Evolutionary conservation across 208 protist species (phyloP).

Genomic region (Borovskyia barvae): DNA sequence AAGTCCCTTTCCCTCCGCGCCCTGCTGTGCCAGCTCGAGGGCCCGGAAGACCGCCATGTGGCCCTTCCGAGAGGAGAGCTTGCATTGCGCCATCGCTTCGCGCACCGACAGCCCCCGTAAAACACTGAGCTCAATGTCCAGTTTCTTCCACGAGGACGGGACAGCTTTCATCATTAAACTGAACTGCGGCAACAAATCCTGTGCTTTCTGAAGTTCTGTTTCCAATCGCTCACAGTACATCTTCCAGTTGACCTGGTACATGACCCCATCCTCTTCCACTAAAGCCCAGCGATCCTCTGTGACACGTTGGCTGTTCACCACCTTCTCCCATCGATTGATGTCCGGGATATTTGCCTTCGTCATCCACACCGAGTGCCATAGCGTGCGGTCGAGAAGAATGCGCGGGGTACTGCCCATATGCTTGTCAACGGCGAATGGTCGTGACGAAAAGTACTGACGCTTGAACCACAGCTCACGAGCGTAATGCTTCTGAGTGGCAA

Average conservation of each 20-base stretch:
- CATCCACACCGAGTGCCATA: constrained; percentile 74
- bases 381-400: constrained; percentile 80
- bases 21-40: constrained; percentile 84
- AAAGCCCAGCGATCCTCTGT: constrained; percentile 85
- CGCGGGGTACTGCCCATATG: constrained; percentile 69
- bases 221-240: constrained; percentile 88
- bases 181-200: constrained; percentile 86
- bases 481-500: constrained; percentile 75
- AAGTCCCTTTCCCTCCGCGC: constrained; percentile 83
- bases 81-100: constrained; percentile 90
- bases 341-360: constrained; percentile 77
- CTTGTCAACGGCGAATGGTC: constrained; percentile 77
- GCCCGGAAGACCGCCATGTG: constrained; percentile 85
- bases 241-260: constrained; percentile 89
- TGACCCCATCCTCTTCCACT: constrained; percentile 84
- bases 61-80: constrained; percentile 83
- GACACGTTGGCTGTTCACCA: constrained; percentile 88
- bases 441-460: constrained; percentile 71
- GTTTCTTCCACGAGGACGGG: constrained; percentile 88
- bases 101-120: constrained; percentile 85
- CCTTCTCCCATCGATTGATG: constrained; percentile 83
- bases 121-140: constrained; percentile 87
- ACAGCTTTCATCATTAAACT: constrained; percentile 82
- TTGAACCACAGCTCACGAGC: constrained; percentile 75
- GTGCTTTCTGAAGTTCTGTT: constrained; percentile 77